Evolutionary conservation across 2,329 filamentous ascomycete genomes (phyloP).

Genomic region (Ceratocystis huliohia): DNA sequence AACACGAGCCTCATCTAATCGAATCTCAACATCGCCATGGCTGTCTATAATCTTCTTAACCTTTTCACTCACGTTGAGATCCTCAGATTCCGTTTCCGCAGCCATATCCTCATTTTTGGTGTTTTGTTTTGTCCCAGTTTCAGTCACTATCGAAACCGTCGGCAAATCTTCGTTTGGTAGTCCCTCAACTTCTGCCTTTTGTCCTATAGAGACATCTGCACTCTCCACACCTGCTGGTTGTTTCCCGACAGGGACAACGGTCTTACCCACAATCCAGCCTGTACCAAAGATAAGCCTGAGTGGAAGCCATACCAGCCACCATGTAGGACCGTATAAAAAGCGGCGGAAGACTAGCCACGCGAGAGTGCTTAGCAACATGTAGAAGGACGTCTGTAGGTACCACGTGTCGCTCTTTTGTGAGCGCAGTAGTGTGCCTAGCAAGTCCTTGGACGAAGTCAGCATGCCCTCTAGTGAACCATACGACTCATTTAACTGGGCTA

Average conservation of each 20-base stretch:
- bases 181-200: constrained; percentile 26
- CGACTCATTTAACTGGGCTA: constrained; percentile 66
- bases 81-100: constrained; percentile 25
- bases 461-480: constrained; percentile 71
- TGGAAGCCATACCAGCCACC: constrained; percentile 80
- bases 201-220: constrained; percentile 26
- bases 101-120: constrained; percentile 26
- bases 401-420: constrained; percentile 96
- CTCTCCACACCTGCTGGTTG: constrained; percentile 24
- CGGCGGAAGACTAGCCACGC: constrained; percentile 77
- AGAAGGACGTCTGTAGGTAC: constrained; percentile 87
- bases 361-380: constrained; percentile 64
- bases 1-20: neutral
- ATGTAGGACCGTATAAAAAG: constrained; percentile 74
- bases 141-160: constrained; percentile 29
- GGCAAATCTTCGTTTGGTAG: constrained; percentile 34
- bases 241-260: constrained; percentile 31
- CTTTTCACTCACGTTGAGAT: constrained; percentile 37
- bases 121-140: neutral
- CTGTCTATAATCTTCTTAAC: constrained; percentile 42
- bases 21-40: constrained; percentile 16
- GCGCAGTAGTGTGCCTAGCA: constrained; percentile 66
- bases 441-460: constrained; percentile 57
- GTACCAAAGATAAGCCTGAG: constrained; percentile 53
- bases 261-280: constrained; percentile 42